Conservation (phyloP, 202 grass and related monocot species). For the Eragrostis tef region DNA sequence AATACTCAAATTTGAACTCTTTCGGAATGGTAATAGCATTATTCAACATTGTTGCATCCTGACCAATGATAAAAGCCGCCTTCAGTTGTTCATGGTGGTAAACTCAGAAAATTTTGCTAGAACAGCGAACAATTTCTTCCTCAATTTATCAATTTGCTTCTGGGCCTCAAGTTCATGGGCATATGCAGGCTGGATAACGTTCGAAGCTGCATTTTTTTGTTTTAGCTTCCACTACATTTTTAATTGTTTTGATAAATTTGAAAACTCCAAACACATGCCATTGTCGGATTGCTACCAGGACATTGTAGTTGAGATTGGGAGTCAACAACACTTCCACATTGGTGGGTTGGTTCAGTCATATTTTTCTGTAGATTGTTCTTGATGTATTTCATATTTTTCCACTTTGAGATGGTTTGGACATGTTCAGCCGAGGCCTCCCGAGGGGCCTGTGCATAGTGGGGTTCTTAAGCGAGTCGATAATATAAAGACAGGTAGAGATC, state of each 20-base stretch:
- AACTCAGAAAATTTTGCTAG: neutral
- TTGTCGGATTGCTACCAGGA: neutral
- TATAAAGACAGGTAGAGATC: too few relatives aligned
- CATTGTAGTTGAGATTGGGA: conserved; percentile 2
- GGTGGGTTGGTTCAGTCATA: neutral
- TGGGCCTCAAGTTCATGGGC: neutral
- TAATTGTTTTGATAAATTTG: neutral
- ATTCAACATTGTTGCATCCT: conserved; percentile 5
- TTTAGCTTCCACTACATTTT: neutral
- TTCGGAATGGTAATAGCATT: neutral
- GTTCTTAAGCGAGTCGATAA: too few relatives aligned
- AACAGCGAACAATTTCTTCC: neutral
- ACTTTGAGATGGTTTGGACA: too few relatives aligned
- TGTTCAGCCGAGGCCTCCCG: too few relatives aligned
- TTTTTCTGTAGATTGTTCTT: neutral
- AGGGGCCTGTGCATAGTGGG: too few relatives aligned
- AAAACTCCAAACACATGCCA: neutral
- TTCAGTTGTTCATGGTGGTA: neutral
- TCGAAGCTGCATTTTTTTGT: neutral
- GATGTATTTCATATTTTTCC: too few relatives aligned
- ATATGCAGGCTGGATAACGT: neutral
- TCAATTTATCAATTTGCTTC: neutral
- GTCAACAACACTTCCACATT: neutral
- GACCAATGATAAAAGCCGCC: too few relatives aligned
- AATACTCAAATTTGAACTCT: neutral